Evolutionary conservation across 371 early-diverging fungal species (phyloP).

Genomic region (Rhizopus sp.): DNA sequence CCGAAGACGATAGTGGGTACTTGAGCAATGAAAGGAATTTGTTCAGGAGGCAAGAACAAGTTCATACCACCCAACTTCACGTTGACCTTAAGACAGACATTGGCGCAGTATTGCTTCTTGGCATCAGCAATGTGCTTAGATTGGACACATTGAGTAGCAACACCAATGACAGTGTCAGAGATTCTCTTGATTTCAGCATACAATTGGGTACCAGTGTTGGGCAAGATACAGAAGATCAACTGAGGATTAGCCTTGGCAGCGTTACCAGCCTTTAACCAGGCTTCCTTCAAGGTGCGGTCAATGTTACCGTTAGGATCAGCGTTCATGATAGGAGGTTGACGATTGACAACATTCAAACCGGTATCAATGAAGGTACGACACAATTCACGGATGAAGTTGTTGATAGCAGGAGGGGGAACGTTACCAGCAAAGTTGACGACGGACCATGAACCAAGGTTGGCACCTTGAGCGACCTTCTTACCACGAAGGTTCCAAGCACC

Average conservation of each 20-base stretch:
- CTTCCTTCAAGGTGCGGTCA: conserved; percentile 67
- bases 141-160: conserved; percentile 93
- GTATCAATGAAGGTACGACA: conserved; percentile 59
- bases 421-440: conserved; percentile 66
- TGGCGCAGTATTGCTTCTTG: conserved; percentile 74
- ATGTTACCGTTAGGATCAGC: conserved; percentile 70
- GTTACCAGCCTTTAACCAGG: conserved; percentile 72
- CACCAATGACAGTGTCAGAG: conserved; percentile 88
- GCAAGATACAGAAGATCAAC: conserved; percentile 81
- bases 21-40: conserved; percentile 64
- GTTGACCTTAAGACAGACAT: conserved; percentile 88
- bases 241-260: conserved; percentile 76
- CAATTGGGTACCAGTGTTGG: conserved; percentile 80
- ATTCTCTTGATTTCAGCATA: conserved; percentile 96
- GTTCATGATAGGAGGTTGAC: conserved; percentile 67
- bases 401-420: conserved; percentile 36
- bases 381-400: conserved; percentile 62
- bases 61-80: conserved; percentile 87
- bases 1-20: conserved; percentile 93
- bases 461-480: conserved; percentile 79
- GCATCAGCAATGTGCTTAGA: conserved; percentile 67
- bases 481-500: conserved; percentile 94
- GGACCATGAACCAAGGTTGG: conserved; percentile 81
- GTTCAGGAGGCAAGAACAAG: conserved; percentile 45
- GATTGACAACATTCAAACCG: conserved; percentile 62